phyloP scores from a whole-genome alignment of 495 filamentous ascomycete genomes.

The Daldinia bambusicola region DNA sequence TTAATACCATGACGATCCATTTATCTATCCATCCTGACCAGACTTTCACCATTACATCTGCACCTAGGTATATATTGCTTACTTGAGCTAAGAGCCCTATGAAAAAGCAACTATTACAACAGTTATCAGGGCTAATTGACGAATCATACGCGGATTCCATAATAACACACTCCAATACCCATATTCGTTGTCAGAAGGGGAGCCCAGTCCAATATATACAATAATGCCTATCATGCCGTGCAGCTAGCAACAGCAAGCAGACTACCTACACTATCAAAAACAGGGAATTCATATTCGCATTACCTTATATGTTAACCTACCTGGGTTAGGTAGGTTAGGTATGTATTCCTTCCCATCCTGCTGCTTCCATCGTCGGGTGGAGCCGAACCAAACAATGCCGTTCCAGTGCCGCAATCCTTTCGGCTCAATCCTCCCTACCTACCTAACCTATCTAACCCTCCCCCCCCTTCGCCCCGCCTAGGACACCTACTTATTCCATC shows the following conservation, averaged over 20 bases:
- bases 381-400: constrained; percentile 4
- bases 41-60: too few species aligned
- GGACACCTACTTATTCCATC: too few species aligned
- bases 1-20: constrained; percentile 14
- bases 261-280: background rate
- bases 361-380: constrained; percentile 19
- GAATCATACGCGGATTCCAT: constrained; percentile 14
- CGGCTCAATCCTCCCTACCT: background rate
- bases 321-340: background rate
- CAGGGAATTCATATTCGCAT: constrained; percentile 1
- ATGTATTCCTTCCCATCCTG: constrained; percentile 34
- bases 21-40: background rate
- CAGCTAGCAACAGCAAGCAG: constrained; percentile 1
- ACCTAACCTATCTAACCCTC: too few species aligned
- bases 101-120: constrained; percentile 18
- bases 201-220: constrained; percentile 15
- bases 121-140: constrained; percentile 17
- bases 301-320: too few species aligned
- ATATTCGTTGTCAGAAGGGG: too few species aligned
- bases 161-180: too few species aligned
- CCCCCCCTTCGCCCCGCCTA: too few species aligned
- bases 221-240: constrained; percentile 12
- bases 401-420: constrained; percentile 10
- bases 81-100: constrained; percentile 15
- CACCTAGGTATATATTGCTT: constrained; percentile 21